Conservation (phyloP, 75 land plant species). For the Chamaecyparis obtusa region DNA sequence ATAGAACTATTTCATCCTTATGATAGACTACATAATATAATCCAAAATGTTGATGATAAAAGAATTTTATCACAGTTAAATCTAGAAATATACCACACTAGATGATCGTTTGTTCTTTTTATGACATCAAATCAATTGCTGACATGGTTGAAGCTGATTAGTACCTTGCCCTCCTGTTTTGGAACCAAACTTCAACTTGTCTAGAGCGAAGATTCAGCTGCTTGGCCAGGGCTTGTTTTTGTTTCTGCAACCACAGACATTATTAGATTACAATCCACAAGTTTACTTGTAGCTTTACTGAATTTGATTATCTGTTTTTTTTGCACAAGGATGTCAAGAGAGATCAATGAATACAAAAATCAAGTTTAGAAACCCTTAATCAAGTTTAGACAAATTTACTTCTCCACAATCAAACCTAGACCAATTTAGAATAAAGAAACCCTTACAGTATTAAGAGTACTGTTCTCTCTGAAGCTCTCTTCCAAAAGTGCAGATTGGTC, state of each 20-base stretch:
- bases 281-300: no score
- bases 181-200: constrained; percentile 89
- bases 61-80: no score
- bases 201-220: constrained; percentile 51
- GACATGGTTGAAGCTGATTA: not conserved
- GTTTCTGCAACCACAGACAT: constrained; percentile 31
- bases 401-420: not conserved
- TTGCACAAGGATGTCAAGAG: no score
- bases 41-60: no score
- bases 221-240: constrained; percentile 56
- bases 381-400: not conserved
- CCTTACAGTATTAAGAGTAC: constrained; percentile 55
- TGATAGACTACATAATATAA: no score
- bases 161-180: constrained; percentile 73
- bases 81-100: no score
- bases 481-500: constrained; percentile 73
- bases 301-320: no score
- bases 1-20: no score
- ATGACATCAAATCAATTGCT: not conserved
- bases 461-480: constrained; percentile 71
- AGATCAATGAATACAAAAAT: no score
- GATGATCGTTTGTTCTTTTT: no score
- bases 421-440: not conserved
- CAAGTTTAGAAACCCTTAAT: no score
- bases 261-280: not conserved